Percentiles rank a stretch among this genome's conserved stretches.
phyloP scores from a whole-genome alignment of 2,329 filamentous ascomycete species.

The Teratosphaeria viscida region DNA sequence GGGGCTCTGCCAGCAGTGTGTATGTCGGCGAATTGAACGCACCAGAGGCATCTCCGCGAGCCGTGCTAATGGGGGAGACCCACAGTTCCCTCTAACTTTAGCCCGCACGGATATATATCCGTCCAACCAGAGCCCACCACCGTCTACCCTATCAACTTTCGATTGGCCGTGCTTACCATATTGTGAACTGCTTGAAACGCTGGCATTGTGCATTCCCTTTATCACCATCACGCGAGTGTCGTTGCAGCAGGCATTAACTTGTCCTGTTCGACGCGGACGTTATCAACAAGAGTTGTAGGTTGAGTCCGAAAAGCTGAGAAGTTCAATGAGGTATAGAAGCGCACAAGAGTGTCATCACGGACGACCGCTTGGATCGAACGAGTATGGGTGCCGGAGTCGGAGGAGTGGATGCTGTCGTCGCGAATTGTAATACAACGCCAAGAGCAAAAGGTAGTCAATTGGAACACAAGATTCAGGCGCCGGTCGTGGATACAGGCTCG shows the following conservation, averaged over 20 bases:
- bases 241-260: neutral
- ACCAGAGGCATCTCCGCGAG: neutral
- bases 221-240: neutral
- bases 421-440: neutral
- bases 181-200: neutral
- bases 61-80: neutral
- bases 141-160: neutral
- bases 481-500: neutral
- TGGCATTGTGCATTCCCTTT: neutral
- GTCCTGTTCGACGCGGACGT: neutral
- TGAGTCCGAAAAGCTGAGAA: neutral
- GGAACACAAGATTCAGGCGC: neutral
- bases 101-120: neutral
- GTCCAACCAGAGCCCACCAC: neutral
- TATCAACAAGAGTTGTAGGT: neutral
- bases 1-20: no score
- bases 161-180: neutral
- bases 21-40: neutral
- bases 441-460: neutral
- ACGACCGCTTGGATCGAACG: conserved; percentile 14
- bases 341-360: neutral
- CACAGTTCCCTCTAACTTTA: neutral
- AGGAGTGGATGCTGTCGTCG: conserved; percentile 5
- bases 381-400: conserved; percentile 18
- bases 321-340: neutral